Conservation (phyloP, 1,284 basidiomycete genomes). For the Omphalotus olearius region DNA sequence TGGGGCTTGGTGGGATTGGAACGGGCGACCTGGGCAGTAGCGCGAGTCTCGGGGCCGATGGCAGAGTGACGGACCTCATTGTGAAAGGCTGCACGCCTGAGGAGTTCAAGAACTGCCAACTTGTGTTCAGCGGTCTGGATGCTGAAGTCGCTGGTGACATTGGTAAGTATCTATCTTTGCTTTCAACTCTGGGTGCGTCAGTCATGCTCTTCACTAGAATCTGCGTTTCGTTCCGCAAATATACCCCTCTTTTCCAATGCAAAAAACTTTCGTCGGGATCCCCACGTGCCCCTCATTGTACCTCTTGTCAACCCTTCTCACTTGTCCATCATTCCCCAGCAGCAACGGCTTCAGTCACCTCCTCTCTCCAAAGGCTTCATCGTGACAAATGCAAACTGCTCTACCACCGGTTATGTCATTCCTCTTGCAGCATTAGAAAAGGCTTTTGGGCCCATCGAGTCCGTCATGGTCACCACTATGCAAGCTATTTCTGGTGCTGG, state of each 20-base stretch:
- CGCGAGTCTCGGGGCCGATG: neutral
- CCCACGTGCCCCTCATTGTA: conserved; percentile 93
- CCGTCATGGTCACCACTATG: conserved; percentile 90
- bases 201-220: conserved; percentile 50
- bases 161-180: conserved; percentile 52
- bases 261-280: conserved; percentile 95
- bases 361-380: conserved; percentile 89
- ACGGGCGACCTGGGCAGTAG: neutral
- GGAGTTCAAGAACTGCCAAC: conserved; percentile 77
- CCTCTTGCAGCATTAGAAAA: conserved; percentile 91
- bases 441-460: conserved; percentile 90
- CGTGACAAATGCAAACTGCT: conserved; percentile 98
- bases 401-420: conserved; percentile 92
- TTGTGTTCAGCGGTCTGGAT: conserved; percentile 95
- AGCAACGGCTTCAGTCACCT: conserved; percentile 67
- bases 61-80: conserved; percentile 59
- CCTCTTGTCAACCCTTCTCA: conserved; percentile 94
- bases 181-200: neutral
- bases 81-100: conserved; percentile 81
- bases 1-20: conserved; percentile 8
- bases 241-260: conserved; percentile 96
- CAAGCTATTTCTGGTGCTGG: conserved; percentile 98
- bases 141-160: conserved; percentile 94
- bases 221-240: conserved; percentile 83
- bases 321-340: conserved; percentile 82